Conservation (phyloP, 2,329 filamentous ascomycete genomes). For the Pyrenophora teres region DNA sequence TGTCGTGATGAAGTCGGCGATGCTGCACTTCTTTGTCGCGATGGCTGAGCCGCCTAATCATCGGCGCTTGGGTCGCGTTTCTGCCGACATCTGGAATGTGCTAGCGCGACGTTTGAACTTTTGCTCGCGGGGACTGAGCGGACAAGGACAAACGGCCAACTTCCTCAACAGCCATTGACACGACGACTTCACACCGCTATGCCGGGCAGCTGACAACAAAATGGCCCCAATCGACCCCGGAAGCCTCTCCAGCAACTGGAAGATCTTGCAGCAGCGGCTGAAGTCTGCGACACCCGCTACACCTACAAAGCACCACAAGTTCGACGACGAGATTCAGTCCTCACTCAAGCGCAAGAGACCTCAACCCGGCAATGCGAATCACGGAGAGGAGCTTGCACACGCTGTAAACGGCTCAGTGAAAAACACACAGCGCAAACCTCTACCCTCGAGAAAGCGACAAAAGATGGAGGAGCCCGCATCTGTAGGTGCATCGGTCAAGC, state of each 20-base stretch:
- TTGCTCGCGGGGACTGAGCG: slow-evolving; percentile 12
- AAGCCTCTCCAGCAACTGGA: slow-evolving; percentile 69
- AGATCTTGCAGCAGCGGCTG: slow-evolving; percentile 69
- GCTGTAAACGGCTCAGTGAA: slow-evolving; percentile 42
- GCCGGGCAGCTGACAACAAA: slow-evolving; percentile 32
- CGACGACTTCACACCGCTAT: slow-evolving; percentile 31
- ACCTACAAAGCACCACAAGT: slow-evolving; percentile 33
- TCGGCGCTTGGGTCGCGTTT: slow-evolving; percentile 14
- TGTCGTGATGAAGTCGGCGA: slow-evolving; percentile 37
- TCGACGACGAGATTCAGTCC: slow-evolving; percentile 28
- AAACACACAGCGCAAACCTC: slow-evolving; percentile 23
- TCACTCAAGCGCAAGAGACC: slow-evolving; percentile 45
- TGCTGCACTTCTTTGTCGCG: slow-evolving; percentile 29
- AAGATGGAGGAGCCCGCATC: slow-evolving; percentile 47
- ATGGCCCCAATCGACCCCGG: slow-evolving; percentile 49
- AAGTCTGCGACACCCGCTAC: slow-evolving; percentile 42
- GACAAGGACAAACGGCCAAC: slow-evolving; percentile 20
- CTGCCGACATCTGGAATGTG: slow-evolving; percentile 17
- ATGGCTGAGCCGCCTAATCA: slow-evolving; percentile 17
- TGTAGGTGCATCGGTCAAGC: slow-evolving; percentile 41
- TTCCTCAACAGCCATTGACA: slow-evolving; percentile 18
- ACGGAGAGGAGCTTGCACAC: slow-evolving; percentile 22
- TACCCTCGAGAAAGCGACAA: slow-evolving; percentile 38
- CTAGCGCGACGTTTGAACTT: slow-evolving; percentile 29
- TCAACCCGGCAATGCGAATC: slow-evolving; percentile 25